phyloP scores from a whole-genome alignment of 2,329 filamentous ascomycete species.

The Microcyclosporella mali region DNA sequence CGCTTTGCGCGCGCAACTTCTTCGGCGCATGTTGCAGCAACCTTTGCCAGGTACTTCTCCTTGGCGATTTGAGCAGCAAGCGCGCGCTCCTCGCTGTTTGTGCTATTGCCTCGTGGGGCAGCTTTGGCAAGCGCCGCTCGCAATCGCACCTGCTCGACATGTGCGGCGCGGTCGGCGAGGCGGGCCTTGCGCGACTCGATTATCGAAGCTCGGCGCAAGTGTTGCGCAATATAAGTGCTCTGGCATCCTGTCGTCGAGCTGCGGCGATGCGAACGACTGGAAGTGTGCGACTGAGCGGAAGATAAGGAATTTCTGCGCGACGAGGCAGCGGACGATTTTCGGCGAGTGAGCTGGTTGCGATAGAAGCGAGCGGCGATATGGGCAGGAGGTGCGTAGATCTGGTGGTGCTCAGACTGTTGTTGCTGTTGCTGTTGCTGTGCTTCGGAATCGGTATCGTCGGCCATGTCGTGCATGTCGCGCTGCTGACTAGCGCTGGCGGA shows the following conservation, averaged over 20 bases:
- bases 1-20: slow-evolving; percentile 78
- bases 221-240: slow-evolving; percentile 72
- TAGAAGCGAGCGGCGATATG: slow-evolving; percentile 76
- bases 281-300: slow-evolving; percentile 63
- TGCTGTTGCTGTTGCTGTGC: slow-evolving; percentile 7
- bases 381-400: slow-evolving; percentile 60
- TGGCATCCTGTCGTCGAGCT: slow-evolving; percentile 41
- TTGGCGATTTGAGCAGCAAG: slow-evolving; percentile 71
- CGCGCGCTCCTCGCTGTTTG: slow-evolving; percentile 67
- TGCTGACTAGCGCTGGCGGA: slow-evolving; percentile 1
- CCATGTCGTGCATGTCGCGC: neutral
- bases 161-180: slow-evolving; percentile 70
- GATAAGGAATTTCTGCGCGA: slow-evolving; percentile 76
- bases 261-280: slow-evolving; percentile 50
- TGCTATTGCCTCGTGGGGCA: slow-evolving; percentile 51
- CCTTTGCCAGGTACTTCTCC: slow-evolving; percentile 74
- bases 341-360: slow-evolving; percentile 52
- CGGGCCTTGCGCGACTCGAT: slow-evolving; percentile 74
- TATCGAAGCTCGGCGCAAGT: slow-evolving; percentile 72
- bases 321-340: slow-evolving; percentile 69
- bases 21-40: slow-evolving; percentile 73
- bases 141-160: slow-evolving; percentile 75
- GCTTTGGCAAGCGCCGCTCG: slow-evolving; percentile 70
- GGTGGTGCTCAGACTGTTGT: slow-evolving; percentile 10
- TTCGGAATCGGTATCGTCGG: slow-evolving; percentile 8